A percentile compares a stretch with the other conserved stretches of the same genome.
These are phyloP conservation scores for Solioccasus polychromus DNA, from an alignment of 768 basidiomycete genomes.

Conservation along the genomic window DNA sequence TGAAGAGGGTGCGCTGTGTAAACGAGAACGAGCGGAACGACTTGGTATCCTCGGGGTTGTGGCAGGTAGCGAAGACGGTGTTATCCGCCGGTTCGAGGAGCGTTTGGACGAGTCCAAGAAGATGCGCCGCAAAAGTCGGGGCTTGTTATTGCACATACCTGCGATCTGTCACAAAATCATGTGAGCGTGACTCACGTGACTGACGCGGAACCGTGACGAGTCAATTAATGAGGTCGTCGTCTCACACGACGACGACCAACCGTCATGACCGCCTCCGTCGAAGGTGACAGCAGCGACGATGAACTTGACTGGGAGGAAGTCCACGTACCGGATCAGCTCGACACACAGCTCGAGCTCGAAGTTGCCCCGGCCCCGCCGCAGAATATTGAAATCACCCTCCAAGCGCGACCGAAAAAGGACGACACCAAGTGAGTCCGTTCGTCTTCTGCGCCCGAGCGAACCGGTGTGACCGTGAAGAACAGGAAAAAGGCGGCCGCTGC, in stretches of 20 bases:
- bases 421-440: slow-evolving; percentile 43
- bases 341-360: slow-evolving; percentile 23
- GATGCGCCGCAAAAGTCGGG: slow-evolving; percentile 19
- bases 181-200: slow-evolving; percentile 22
- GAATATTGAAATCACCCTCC: slow-evolving; percentile 72
- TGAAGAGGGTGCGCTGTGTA: too few species aligned
- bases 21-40: slow-evolving; percentile 20
- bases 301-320: slow-evolving; percentile 85
- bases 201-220: slow-evolving; percentile 17
- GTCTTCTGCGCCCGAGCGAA: neutral
- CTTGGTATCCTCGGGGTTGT: slow-evolving; percentile 24
- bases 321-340: slow-evolving; percentile 43
- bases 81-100: slow-evolving; percentile 20
- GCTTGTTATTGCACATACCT: neutral
- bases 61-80: slow-evolving; percentile 31
- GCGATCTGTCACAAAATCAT: slow-evolving; percentile 2
- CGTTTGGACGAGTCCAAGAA: slow-evolving; percentile 25
- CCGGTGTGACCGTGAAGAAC: slow-evolving; percentile 33
- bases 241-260: slow-evolving; percentile 6
- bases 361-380: slow-evolving; percentile 36
- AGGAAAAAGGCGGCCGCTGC: slow-evolving; percentile 41
- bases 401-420: slow-evolving; percentile 39
- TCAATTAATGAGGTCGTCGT: slow-evolving; percentile 9
- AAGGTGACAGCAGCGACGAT: slow-evolving; percentile 47
- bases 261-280: slow-evolving; percentile 17